Evolutionary conservation across 495 filamentous ascomycete species (phyloP).

Genomic region (Corynascus novoguineensis): DNA sequence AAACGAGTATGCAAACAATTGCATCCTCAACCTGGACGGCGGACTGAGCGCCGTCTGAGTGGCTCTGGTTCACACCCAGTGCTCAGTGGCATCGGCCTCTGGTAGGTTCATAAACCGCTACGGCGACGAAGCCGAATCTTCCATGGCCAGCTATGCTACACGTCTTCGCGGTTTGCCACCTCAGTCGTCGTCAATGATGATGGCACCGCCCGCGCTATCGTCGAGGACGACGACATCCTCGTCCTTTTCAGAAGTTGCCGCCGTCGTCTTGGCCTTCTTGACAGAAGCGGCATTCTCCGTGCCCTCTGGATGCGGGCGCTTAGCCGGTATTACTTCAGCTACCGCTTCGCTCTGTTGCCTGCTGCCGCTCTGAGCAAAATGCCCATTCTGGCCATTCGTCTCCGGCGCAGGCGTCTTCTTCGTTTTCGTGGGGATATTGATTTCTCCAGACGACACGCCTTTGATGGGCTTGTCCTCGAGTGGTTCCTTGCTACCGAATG

Average conservation of each 20-base stretch:
- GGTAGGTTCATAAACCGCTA: too few species aligned
- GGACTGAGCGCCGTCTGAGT: constrained; percentile 52
- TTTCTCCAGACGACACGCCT: constrained; percentile 25
- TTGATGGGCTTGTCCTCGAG: constrained; percentile 38
- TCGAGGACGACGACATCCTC: constrained; percentile 49
- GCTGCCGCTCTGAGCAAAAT: constrained; percentile 25
- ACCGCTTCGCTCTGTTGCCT: constrained; percentile 13
- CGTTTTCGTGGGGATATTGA: constrained; percentile 44
- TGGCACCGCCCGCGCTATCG: constrained; percentile 54
- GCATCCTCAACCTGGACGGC: constrained; percentile 80
- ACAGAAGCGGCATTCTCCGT: constrained; percentile 15
- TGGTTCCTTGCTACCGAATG: constrained; percentile 28
- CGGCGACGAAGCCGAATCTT: too few species aligned
- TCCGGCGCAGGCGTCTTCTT: constrained; percentile 33
- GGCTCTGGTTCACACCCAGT: not conserved
- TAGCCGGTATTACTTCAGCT: constrained; percentile 29
- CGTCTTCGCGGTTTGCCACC: not conserved
- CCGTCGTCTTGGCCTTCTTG: constrained; percentile 43
- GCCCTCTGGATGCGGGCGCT: constrained; percentile 35
- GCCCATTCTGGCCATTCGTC: constrained; percentile 33
- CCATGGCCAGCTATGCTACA: too few species aligned
- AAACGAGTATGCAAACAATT: constrained; percentile 78
- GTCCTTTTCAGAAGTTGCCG: constrained; percentile 33
- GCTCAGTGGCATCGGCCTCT: constrained; percentile 7
- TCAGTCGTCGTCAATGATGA: constrained; percentile 69